These are phyloP conservation scores for Leishmania arabica DNA, from an alignment of 208 protist species.

Conservation along the genomic window DNA sequence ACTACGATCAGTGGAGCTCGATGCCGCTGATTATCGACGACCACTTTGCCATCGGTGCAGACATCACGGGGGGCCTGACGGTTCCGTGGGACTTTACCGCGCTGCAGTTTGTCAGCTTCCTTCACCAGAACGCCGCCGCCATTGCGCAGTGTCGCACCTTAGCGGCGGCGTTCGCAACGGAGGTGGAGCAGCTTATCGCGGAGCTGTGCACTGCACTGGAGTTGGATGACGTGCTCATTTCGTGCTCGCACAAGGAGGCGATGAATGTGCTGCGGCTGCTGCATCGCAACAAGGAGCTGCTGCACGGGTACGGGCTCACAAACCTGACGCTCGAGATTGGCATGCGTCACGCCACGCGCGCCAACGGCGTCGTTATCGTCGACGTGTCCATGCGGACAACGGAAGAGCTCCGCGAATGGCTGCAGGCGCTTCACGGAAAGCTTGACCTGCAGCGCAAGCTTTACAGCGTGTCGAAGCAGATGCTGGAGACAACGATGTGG, in stretches of 20 bases:
- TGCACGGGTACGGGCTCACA: constrained; percentile 72
- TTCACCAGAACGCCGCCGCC: constrained; percentile 74
- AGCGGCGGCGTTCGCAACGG: constrained; percentile 53
- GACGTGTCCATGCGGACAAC: constrained; percentile 41
- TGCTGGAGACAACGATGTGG: constrained; percentile 92
- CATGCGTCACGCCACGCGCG: constrained; percentile 71
- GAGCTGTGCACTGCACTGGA: constrained; percentile 74
- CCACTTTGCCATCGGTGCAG: constrained; percentile 75
- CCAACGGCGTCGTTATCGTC: constrained; percentile 91
- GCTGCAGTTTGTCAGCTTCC: constrained; percentile 79
- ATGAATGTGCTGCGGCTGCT: constrained; percentile 66
- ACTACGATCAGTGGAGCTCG: constrained; percentile 88
- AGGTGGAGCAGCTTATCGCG: constrained; percentile 81
- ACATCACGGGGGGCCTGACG: constrained; percentile 74
- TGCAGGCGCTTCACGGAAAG: constrained; percentile 71
- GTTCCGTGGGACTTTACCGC: constrained; percentile 91
- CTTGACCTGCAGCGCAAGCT: constrained; percentile 81
- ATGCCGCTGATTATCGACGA: constrained; percentile 88
- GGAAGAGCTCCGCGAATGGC: constrained; percentile 65
- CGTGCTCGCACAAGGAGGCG: constrained; percentile 82
- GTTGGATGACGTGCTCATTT: constrained; percentile 91
- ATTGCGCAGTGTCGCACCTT: constrained; percentile 54
- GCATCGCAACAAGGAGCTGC: constrained; percentile 72
- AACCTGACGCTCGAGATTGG: constrained; percentile 85
- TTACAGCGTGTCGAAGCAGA: constrained; percentile 83